A percentile compares a stretch with the other conserved stretches of the same genome.
These are phyloP conservation scores for Xylaria telfairii DNA, from an alignment of 495 filamentous ascomycete genomes.

Conservation along the genomic window DNA sequence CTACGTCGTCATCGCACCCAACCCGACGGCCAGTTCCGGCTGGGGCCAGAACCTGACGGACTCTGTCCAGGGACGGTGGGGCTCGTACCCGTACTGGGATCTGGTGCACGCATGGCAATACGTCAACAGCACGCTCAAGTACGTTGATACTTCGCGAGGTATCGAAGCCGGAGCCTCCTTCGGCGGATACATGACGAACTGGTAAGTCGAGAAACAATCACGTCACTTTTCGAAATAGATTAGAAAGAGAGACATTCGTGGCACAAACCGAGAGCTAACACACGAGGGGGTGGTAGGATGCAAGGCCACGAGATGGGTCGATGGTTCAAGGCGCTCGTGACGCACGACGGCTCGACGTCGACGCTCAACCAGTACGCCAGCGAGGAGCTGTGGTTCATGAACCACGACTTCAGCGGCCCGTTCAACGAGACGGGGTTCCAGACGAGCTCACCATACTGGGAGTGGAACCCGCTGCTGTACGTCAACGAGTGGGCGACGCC, in stretches of 20 bases:
- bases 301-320: conserved; percentile 61
- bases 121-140: conserved; percentile 60
- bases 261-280: conserved; percentile 1
- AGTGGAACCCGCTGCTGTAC: conserved; percentile 72
- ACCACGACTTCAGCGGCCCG: conserved; percentile 40
- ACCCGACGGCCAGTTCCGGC: conserved; percentile 74
- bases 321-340: conserved; percentile 76
- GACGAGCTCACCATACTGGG: conserved; percentile 65
- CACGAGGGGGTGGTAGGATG: conserved; percentile 47
- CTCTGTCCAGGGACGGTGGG: conserved; percentile 69
- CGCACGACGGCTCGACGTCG: conserved; percentile 75
- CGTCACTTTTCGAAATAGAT: neutral
- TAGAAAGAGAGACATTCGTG: neutral
- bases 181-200: conserved; percentile 66
- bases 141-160: conserved; percentile 69
- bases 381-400: conserved; percentile 74
- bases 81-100: conserved; percentile 41
- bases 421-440: conserved; percentile 65
- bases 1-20: conserved; percentile 72
- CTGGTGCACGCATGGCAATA: conserved; percentile 69
- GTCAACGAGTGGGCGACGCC: conserved; percentile 71
- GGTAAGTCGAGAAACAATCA: conserved; percentile 30
- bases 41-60: conserved; percentile 75
- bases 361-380: conserved; percentile 66
- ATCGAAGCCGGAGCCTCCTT: conserved; percentile 74